Conservation (phyloP, 495 filamentous ascomycete genomes). For the Aspergillus hancockii region DNA sequence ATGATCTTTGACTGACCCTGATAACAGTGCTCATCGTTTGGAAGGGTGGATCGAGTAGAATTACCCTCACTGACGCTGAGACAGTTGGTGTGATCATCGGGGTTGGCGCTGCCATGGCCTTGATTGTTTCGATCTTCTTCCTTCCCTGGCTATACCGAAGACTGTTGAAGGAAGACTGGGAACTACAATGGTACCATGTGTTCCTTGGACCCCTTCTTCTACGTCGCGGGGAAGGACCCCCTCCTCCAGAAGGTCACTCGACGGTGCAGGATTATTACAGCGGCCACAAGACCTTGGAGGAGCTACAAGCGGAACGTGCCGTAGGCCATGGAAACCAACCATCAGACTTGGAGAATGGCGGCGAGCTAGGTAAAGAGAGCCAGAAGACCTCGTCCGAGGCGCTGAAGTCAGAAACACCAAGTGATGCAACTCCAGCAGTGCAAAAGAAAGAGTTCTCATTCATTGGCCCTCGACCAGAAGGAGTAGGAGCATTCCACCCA, state of each 20-base stretch:
- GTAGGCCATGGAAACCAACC: background rate
- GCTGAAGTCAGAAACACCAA: background rate
- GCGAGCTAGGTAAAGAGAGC: slow-evolving; percentile 3
- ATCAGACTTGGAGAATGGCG: slow-evolving; percentile 9
- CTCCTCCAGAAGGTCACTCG: slow-evolving; percentile 8
- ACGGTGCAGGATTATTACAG: slow-evolving; percentile 21
- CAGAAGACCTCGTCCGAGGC: background rate
- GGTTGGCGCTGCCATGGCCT: slow-evolving; percentile 13
- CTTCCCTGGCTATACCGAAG: slow-evolving; percentile 20
- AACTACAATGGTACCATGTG: slow-evolving; percentile 14
- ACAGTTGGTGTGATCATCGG: slow-evolving; percentile 16
- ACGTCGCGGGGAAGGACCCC: slow-evolving; percentile 19
- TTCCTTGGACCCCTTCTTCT: slow-evolving; percentile 18
- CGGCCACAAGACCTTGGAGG: slow-evolving; percentile 23
- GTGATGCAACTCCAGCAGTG: background rate
- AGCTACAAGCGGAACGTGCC: slow-evolving; percentile 16
- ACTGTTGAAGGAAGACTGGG: slow-evolving; percentile 19
- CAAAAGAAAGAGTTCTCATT: slow-evolving; percentile 9
- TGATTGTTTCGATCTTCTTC: slow-evolving; percentile 13
- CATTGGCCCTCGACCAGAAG: slow-evolving; percentile 20
- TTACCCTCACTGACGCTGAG: slow-evolving; percentile 14
- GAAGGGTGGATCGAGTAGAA: slow-evolving; percentile 22
- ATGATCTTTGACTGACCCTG: background rate
- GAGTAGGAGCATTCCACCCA: slow-evolving; percentile 7
- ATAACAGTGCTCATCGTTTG: slow-evolving; percentile 22